A percentile compares a stretch with the other conserved stretches of the same genome.
Evolutionary conservation across 83 land plant genomes (phyloP).

Genomic region (Picea mariana): DNA sequence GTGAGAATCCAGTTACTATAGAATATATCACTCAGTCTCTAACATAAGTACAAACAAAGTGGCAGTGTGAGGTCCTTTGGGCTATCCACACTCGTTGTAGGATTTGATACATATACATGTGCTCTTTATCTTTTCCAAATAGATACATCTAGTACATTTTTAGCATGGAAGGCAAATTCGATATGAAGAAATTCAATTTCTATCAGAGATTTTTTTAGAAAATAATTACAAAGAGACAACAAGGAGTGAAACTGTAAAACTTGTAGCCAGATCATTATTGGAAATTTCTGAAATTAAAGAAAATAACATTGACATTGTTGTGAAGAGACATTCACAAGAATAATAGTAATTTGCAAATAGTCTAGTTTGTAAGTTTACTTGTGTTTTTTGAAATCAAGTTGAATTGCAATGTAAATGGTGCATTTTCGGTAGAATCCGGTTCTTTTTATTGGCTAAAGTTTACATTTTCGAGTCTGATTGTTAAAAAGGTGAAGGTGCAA

Average conservation of each 20-base stretch:
- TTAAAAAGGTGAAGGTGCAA: too few species aligned
- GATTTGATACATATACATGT: conserved; percentile 86
- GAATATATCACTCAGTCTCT: conserved; percentile 39
- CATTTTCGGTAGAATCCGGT: too few species aligned
- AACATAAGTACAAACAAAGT: conserved; percentile 96
- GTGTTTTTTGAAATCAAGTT: too few species aligned
- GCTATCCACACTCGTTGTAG: conserved; percentile 90
- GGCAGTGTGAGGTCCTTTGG: conserved; percentile 96
- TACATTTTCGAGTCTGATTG: too few species aligned
- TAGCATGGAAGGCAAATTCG: conserved; percentile 98
- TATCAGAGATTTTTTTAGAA: conserved; percentile 83
- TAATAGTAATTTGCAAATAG: too few species aligned
- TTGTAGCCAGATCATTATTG: conserved; percentile 84
- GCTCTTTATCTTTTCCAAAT: conserved; percentile 87
- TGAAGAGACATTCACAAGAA: too few species aligned
- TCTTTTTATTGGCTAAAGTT: too few species aligned
- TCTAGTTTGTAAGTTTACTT: too few species aligned
- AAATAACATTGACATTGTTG: too few species aligned
- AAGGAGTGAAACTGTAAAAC: conserved; percentile 89
- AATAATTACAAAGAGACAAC: conserved; percentile 93
- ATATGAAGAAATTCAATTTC: conserved; percentile 94
- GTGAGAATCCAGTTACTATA: too few species aligned
- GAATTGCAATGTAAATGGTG: too few species aligned
- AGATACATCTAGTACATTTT: conserved; percentile 91
- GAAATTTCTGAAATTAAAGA: conserved; percentile 34